These are phyloP conservation scores for Copromyces sp. DNA, from an alignment of 495 filamentous ascomycete species.

Conservation along the genomic window DNA sequence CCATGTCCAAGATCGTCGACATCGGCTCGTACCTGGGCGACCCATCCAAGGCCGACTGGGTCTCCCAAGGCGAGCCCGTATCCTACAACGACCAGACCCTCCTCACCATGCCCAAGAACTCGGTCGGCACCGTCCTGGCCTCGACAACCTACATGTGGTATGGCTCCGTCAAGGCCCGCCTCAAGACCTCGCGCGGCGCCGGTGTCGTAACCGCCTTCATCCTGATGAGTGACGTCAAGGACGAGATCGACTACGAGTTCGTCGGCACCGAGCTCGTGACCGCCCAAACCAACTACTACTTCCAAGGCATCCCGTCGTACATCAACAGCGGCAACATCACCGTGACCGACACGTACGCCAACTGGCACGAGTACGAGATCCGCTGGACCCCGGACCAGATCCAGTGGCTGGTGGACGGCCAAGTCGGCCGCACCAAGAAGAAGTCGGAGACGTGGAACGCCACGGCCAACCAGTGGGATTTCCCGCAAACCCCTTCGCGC, in stretches of 20 bases:
- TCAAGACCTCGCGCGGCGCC: slow-evolving; percentile 75
- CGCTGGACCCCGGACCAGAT: slow-evolving; percentile 82
- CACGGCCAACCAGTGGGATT: slow-evolving; percentile 73
- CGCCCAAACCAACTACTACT: slow-evolving; percentile 94
- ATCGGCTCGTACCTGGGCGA: slow-evolving; percentile 83
- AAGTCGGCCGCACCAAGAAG: slow-evolving; percentile 60
- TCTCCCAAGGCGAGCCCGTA: slow-evolving; percentile 66
- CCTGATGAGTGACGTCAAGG: slow-evolving; percentile 85
- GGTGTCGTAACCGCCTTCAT: slow-evolving; percentile 97
- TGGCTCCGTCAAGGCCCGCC: slow-evolving; percentile 73
- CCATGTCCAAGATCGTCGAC: slow-evolving; percentile 53
- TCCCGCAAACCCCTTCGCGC: slow-evolving; percentile 87
- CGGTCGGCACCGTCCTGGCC: slow-evolving; percentile 78
- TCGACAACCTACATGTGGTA: slow-evolving; percentile 95
- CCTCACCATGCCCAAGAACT: slow-evolving; percentile 75
- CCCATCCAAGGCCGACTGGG: slow-evolving; percentile 69
- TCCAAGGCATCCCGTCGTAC: slow-evolving; percentile 85
- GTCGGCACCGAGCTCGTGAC: slow-evolving; percentile 67
- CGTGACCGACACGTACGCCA: slow-evolving; percentile 60
- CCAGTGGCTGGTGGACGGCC: slow-evolving; percentile 77
- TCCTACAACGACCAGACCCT: slow-evolving; percentile 53
- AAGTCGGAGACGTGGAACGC: slow-evolving; percentile 74
- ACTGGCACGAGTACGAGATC: slow-evolving; percentile 87
- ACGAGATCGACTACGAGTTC: slow-evolving; percentile 97
- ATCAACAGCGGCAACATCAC: slow-evolving; percentile 59